These are phyloP conservation scores for Spizellomyces sp. DNA, from an alignment of 192 early-diverging fungal species.

Conservation along the genomic window DNA sequence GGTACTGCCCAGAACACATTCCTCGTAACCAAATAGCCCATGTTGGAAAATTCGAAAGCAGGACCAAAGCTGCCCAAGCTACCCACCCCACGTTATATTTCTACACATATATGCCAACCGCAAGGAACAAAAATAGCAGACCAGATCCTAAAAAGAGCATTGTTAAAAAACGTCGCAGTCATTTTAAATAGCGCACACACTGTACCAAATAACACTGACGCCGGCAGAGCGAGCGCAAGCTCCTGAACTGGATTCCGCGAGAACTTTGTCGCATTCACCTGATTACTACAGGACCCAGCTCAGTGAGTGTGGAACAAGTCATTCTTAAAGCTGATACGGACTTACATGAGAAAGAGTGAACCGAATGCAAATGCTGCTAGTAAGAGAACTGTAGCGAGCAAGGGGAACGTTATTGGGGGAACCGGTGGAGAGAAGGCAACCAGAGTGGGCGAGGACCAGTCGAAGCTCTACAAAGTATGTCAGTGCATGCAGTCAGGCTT, in stretches of 20 bases:
- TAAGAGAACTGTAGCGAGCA: not conserved
- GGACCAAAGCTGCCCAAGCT: no score
- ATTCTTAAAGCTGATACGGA: not conserved
- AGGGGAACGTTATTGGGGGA: conserved; percentile 11
- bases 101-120: not conserved
- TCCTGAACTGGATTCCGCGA: conserved; percentile 8
- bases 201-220: conserved; percentile 25
- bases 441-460: not conserved
- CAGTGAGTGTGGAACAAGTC: not conserved
- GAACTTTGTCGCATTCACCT: conserved; percentile 27
- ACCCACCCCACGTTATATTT: no score
- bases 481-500: no score
- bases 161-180: not conserved
- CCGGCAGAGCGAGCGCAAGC: conserved; percentile 12
- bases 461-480: no score
- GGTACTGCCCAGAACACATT: no score
- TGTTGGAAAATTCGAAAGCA: no score
- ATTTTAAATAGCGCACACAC: not conserved
- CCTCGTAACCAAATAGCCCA: no score
- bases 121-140: conserved; percentile 3
- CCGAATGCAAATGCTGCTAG: conserved; percentile 6
- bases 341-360: conserved; percentile 29
- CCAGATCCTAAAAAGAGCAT: not conserved
- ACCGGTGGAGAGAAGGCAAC: conserved; percentile 17
- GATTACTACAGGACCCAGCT: conserved; percentile 6